These are phyloP conservation scores for Phytophthora nicotianae DNA, from an alignment of 352 stramenopile species.

Conservation along the genomic window DNA sequence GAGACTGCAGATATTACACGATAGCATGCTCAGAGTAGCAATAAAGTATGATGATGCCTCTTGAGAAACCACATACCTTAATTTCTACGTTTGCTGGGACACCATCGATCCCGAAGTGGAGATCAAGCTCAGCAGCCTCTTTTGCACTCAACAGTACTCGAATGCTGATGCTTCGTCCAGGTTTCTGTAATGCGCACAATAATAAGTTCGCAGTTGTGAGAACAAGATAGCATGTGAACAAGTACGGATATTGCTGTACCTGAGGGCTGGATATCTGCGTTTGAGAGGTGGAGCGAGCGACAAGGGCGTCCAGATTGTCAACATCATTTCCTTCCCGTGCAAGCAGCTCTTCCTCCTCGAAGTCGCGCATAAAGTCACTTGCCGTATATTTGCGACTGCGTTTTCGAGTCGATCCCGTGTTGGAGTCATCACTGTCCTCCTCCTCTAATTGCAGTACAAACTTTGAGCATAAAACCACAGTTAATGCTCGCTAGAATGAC, in stretches of 20 bases:
- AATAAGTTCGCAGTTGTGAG: neutral
- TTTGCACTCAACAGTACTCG: constrained; percentile 66
- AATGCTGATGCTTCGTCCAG: constrained; percentile 36
- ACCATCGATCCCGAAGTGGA: constrained; percentile 72
- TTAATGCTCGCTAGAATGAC: constrained; percentile 1
- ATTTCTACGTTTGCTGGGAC: constrained; percentile 60
- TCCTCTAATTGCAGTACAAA: constrained; percentile 24
- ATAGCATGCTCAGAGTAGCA: neutral
- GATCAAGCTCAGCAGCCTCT: constrained; percentile 60
- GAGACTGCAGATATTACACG: constrained; percentile 33
- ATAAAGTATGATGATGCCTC: neutral
- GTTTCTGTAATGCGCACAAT: constrained; percentile 11
- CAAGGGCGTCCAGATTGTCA: constrained; percentile 18
- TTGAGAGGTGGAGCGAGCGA: constrained; percentile 27
- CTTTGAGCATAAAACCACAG: constrained; percentile 2
- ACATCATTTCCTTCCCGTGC: constrained; percentile 33
- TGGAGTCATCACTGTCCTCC: constrained; percentile 54
- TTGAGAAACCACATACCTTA: constrained; percentile 43
- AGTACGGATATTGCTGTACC: constrained; percentile 14
- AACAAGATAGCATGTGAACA: constrained; percentile 1
- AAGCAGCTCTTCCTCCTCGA: constrained; percentile 69
- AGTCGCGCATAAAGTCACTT: constrained; percentile 82
- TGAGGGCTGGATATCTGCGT: constrained; percentile 23
- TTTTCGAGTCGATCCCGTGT: constrained; percentile 35
- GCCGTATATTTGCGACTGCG: constrained; percentile 72